A percentile compares a stretch with the other conserved stretches of the same genome.
Conservation (phyloP, 176 grass and related monocot genomes). For the Oryza nivara region DNA sequence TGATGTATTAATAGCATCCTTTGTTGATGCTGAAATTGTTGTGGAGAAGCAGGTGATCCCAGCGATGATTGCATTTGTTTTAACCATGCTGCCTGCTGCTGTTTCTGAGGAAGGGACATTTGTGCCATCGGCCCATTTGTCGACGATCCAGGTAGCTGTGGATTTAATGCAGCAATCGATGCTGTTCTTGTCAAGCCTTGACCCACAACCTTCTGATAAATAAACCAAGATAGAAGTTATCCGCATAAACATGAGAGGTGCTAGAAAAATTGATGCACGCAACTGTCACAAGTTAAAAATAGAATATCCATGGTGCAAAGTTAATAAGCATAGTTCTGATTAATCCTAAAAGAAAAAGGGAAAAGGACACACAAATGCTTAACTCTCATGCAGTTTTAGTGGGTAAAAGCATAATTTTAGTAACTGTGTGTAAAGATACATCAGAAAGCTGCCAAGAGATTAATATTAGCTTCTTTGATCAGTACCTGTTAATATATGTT, state of each 20-base stretch:
- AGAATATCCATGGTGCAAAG: neutral
- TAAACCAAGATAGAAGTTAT: slow-evolving; percentile 15
- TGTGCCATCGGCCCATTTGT: slow-evolving; percentile 79
- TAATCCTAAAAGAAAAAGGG: neutral
- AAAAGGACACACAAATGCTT: slow-evolving; percentile 9
- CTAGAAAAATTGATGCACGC: neutral
- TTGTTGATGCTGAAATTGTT: slow-evolving; percentile 77
- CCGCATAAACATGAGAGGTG: neutral
- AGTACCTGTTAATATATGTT: neutral
- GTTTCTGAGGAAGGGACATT: slow-evolving; percentile 66
- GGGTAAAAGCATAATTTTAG: neutral
- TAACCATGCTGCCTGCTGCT: slow-evolving; percentile 74
- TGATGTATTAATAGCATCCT: slow-evolving; percentile 65
- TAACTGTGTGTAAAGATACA: neutral
- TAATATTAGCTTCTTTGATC: slow-evolving; percentile 11
- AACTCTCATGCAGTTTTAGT: neutral
- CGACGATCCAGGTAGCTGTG: slow-evolving; percentile 70
- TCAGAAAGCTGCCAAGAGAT: slow-evolving; percentile 19
- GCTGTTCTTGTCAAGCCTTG: slow-evolving; percentile 74
- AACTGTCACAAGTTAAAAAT: slow-evolving; percentile 9
- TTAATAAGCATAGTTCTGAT: neutral
- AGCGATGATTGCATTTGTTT: slow-evolving; percentile 78
- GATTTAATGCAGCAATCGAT: slow-evolving; percentile 68
- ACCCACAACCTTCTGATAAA: slow-evolving; percentile 74
- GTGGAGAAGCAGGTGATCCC: slow-evolving; percentile 53